Evolutionary conservation across 192 early-diverging fungal genomes (phyloP), one percentile per base, ranked within the genome.

Genomic region (Bifiguratus adelaidae): DNA sequence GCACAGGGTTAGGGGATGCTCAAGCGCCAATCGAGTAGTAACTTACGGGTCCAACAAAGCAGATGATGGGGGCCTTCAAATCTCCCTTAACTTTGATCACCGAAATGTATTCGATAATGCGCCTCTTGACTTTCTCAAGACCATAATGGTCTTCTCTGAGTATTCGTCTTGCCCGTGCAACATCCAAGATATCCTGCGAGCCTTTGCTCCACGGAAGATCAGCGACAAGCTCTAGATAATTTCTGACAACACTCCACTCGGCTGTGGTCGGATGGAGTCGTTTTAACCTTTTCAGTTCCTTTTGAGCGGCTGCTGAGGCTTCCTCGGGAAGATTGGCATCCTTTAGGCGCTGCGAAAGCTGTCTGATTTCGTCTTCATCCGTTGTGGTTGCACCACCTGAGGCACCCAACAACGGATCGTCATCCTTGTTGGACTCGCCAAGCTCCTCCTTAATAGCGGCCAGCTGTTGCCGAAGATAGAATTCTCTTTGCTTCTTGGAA

Each of bases 101-200:
- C 11, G 89, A 82, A 1, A 92, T 58, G 52, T 85, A 89, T 60
- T 92, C 89, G 30, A 92, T 53, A 23, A 92, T 80, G 25, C 89
- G 70, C 16, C 68, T 79, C 55, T 92, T 90, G 49, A 92, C 82
- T 34, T 78, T 77, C 12, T 83, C 78, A 22, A 92, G 65, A 6
- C 89, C 88, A 56, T 76, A 81, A 61, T 92, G 89, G 63, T 92
- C 87, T 26, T 77, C 75, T 41, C 90, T 78, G 40, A 92, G 56
- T 49, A 83, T 77, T 25, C 64, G 40, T 25, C 78, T 60, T 0
- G 88, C 82, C 12, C 58, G 58, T 9, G 56, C 51, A 33, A 92
- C 78, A 67, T 90, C 85, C 33, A 89, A 41, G 2, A 67, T 55
- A 49, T 86, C 83, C 11, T 69, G 48, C 8, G 74, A 70, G 4